phyloP scores from a whole-genome alignment of 2,329 filamentous ascomycete genomes.

The Colletotrichum coccodes region DNA sequence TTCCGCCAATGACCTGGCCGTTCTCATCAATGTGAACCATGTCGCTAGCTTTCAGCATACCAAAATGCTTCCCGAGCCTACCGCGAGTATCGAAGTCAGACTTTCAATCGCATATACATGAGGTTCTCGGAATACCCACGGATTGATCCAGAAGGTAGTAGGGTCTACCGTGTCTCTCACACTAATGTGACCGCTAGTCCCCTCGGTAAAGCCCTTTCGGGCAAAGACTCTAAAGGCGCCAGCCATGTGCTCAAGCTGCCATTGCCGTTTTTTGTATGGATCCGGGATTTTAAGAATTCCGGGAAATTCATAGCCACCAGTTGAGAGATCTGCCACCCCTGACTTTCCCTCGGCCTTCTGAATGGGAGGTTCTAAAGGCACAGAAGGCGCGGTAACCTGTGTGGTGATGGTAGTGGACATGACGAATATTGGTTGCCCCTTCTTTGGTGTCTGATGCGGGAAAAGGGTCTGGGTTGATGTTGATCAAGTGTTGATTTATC shows the following conservation, averaged over 20 bases:
- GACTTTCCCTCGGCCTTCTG: neutral
- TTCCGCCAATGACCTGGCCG: conserved; percentile 69
- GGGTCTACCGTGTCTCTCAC: conserved; percentile 70
- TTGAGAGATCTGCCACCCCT: conserved; percentile 21
- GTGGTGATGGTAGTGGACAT: neutral
- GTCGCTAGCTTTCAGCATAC: conserved; percentile 67
- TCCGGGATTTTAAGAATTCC: conserved; percentile 67
- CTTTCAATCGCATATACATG: neutral
- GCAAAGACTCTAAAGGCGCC: conserved; percentile 59
- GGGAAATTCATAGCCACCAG: conserved; percentile 47
- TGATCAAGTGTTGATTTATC: too few relatives aligned
- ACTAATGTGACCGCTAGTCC: conserved; percentile 72
- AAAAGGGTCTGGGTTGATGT: too few relatives aligned
- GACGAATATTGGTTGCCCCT: neutral
- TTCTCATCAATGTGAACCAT: conserved; percentile 70
- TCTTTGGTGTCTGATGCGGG: too few relatives aligned
- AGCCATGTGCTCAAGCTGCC: conserved; percentile 53
- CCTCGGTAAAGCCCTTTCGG: conserved; percentile 65
- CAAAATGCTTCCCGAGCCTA: conserved; percentile 67
- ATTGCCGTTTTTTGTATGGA: conserved; percentile 43
- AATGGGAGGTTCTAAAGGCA: too few relatives aligned
- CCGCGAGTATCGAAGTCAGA: neutral
- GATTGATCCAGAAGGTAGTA: conserved; percentile 74
- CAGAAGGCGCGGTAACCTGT: neutral
- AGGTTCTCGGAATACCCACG: conserved; percentile 39